Conservation (phyloP, 2,329 filamentous ascomycete species). For the Allantophomopsis lycopodina region DNA sequence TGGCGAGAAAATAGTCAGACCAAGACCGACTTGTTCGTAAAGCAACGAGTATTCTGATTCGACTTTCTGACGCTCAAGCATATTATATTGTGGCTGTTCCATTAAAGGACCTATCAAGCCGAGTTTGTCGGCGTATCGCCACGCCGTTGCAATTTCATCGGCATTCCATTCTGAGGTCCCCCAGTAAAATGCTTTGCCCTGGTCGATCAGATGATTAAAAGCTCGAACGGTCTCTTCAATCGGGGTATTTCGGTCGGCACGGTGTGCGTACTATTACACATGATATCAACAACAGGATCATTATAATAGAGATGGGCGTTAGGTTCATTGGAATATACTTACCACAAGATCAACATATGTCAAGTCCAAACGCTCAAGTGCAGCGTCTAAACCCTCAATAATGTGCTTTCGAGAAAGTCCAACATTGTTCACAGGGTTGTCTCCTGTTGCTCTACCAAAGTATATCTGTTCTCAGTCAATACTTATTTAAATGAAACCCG, state of each 20-base stretch:
- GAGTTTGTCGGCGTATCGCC: slow-evolving; percentile 44
- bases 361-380: slow-evolving; percentile 38
- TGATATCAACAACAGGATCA: no score
- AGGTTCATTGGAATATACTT: no score
- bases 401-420: slow-evolving; percentile 58
- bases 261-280: slow-evolving; percentile 39
- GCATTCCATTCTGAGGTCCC: slow-evolving; percentile 57
- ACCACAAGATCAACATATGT: slow-evolving; percentile 50
- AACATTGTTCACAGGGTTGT: slow-evolving; percentile 50
- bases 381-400: slow-evolving; percentile 49
- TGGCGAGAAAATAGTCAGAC: slow-evolving; percentile 50
- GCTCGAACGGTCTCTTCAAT: slow-evolving; percentile 59
- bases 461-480: no score
- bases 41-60: slow-evolving; percentile 49
- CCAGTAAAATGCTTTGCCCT: slow-evolving; percentile 58
- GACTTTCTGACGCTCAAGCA: slow-evolving; percentile 46
- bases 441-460: slow-evolving; percentile 46
- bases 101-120: slow-evolving; percentile 48
- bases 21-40: slow-evolving; percentile 44
- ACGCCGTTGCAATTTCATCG: slow-evolving; percentile 49
- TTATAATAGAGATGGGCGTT: no score
- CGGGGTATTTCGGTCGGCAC: slow-evolving; percentile 51
- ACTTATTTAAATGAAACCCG: no score
- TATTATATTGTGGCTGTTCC: slow-evolving; percentile 56
- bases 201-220: slow-evolving; percentile 57